Conservation (phyloP, 805 yeast genomes). For the Teunomyces panamensis region DNA sequence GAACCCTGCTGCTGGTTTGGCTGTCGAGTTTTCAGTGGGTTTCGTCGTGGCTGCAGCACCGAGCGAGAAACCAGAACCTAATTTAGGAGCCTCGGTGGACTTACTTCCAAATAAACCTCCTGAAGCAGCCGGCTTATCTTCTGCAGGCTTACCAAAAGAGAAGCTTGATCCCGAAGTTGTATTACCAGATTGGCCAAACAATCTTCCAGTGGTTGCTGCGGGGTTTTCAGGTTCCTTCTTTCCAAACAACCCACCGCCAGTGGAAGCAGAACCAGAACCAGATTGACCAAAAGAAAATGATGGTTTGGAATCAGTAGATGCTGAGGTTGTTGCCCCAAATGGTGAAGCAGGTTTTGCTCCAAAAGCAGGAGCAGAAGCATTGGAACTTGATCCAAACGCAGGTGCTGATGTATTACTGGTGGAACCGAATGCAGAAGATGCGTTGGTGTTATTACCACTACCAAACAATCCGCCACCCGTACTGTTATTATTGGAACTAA, state of each 20-base stretch:
- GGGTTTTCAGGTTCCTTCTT: slow-evolving; percentile 7
- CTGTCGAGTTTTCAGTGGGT: neutral
- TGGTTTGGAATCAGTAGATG: slow-evolving; percentile 4
- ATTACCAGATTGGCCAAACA: slow-evolving; percentile 5
- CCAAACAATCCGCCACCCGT: slow-evolving; percentile 8
- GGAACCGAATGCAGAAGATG: slow-evolving; percentile 2
- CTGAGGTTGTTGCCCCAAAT: neutral
- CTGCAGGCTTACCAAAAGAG: slow-evolving; percentile 6
- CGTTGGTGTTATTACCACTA: neutral
- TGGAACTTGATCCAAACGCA: neutral
- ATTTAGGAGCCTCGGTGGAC: slow-evolving; percentile 6
- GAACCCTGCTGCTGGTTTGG: neutral
- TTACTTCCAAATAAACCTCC: slow-evolving; percentile 6
- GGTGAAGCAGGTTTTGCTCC: neutral
- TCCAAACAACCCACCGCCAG: slow-evolving; percentile 11
- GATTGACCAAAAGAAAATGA: slow-evolving; percentile 8
- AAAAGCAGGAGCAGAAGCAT: neutral
- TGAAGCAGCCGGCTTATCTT: slow-evolving; percentile 5
- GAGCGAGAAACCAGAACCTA: neutral
- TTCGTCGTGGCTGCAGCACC: neutral
- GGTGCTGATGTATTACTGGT: neutral
- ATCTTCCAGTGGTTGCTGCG: neutral
- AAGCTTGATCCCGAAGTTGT: slow-evolving; percentile 9
- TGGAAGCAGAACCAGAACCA: slow-evolving; percentile 6
- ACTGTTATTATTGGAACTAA: neutral